Percentiles rank a stretch among this genome's conserved stretches.
These are phyloP conservation scores for Apiospora hydei DNA, from an alignment of 2,329 filamentous ascomycete species.

Conservation along the genomic window DNA sequence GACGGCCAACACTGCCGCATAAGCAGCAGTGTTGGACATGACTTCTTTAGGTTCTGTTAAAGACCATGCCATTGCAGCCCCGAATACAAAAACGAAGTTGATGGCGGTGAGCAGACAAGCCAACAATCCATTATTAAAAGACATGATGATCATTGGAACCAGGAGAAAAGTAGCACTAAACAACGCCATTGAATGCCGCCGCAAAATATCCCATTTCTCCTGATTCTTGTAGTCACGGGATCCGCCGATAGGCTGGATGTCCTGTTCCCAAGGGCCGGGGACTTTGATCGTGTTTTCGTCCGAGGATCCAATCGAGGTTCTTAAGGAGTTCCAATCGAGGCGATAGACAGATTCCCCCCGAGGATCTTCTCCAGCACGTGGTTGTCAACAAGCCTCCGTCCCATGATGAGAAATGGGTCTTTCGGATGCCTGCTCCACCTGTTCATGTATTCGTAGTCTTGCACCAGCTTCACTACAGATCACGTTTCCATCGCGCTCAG, in stretches of 20 bases:
- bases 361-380: background rate
- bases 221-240: background rate
- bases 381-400: background rate
- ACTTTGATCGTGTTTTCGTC: background rate
- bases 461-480: background rate
- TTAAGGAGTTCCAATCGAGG: no score
- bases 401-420: background rate
- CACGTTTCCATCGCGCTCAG: background rate
- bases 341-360: background rate
- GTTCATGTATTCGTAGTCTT: background rate
- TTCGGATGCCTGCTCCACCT: background rate
- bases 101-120: background rate
- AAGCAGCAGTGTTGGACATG: background rate
- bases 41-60: background rate
- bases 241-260: background rate
- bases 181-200: background rate
- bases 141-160: background rate
- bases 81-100: background rate
- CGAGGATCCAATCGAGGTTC: no score
- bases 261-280: background rate
- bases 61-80: background rate
- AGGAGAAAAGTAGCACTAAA: background rate
- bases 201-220: background rate
- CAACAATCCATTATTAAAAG: background rate
- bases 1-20: background rate